phyloP scores from a whole-genome alignment of 345 rosid genomes.

The Mallotus nudiflorus region DNA sequence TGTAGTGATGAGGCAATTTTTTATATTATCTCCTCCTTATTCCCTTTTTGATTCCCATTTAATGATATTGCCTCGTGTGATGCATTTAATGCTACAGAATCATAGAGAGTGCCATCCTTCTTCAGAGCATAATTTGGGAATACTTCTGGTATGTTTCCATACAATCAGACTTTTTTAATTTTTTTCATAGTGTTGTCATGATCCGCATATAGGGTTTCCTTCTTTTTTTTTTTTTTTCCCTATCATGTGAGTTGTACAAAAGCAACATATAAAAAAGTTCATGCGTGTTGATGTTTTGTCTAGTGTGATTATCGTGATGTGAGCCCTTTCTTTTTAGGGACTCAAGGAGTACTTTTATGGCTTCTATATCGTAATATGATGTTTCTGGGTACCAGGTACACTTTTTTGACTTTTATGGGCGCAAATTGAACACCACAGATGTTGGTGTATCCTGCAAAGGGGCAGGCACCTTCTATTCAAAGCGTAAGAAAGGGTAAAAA shows the following conservation, averaged over 20 bases:
- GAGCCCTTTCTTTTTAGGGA: conserved; percentile 1
- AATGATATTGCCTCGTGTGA: background rate
- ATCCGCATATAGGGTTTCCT: background rate
- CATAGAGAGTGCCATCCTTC: conserved; percentile 45
- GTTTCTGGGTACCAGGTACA: conserved; percentile 50
- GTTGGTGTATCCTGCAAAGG: conserved; percentile 90
- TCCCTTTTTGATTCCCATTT: background rate
- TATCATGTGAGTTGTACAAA: background rate
- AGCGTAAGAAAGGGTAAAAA: conserved; percentile 70
- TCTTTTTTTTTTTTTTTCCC: background rate
- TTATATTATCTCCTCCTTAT: background rate
- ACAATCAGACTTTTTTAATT: background rate
- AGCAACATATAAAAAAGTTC: background rate
- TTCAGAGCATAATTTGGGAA: conserved; percentile 78
- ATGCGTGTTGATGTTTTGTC: background rate
- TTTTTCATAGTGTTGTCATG: background rate
- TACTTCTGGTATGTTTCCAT: conserved; percentile 65
- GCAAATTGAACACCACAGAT: conserved; percentile 67
- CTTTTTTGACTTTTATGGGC: conserved; percentile 88
- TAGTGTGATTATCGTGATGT: background rate
- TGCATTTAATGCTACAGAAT: conserved; percentile 49
- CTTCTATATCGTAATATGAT: conserved; percentile 4
- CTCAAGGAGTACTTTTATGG: background rate
- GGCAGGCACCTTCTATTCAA: conserved; percentile 63
- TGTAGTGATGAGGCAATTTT: background rate